These are phyloP conservation scores for Apiospora sp. DNA, from an alignment of 2,329 filamentous ascomycete species.

Conservation along the genomic window DNA sequence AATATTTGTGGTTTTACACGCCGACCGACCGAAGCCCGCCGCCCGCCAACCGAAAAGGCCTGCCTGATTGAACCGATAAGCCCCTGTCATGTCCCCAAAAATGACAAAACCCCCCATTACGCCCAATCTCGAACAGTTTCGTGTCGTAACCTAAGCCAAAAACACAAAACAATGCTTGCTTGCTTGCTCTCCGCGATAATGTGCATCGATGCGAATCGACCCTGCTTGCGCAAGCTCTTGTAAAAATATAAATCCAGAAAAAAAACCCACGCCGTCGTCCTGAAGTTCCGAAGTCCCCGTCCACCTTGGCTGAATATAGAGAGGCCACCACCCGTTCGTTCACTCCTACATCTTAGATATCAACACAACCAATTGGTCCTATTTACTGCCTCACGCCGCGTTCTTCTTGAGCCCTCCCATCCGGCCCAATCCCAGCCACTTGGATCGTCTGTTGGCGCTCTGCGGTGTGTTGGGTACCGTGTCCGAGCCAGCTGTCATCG, in stretches of 20 bases:
- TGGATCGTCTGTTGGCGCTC: constrained; percentile 36
- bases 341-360: background rate
- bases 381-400: constrained; percentile 30
- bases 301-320: too few relatives aligned
- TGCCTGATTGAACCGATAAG: background rate
- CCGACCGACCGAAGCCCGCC: background rate
- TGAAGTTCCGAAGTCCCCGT: too few relatives aligned
- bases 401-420: constrained; percentile 37
- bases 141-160: background rate
- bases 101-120: background rate
- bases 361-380: background rate
- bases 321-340: background rate
- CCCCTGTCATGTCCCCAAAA: background rate
- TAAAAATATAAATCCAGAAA: background rate
- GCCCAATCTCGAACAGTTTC: constrained; percentile 1
- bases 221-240: constrained; percentile 18
- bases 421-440: constrained; percentile 42
- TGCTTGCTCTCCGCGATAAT: constrained; percentile 6
- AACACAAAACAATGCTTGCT: background rate
- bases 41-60: background rate
- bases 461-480: constrained; percentile 25
- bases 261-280: background rate
- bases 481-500: constrained; percentile 9
- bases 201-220: background rate
- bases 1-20: background rate